Conservation (phyloP, 192 early-diverging fungal genomes). For the Pilaira anomala region DNA sequence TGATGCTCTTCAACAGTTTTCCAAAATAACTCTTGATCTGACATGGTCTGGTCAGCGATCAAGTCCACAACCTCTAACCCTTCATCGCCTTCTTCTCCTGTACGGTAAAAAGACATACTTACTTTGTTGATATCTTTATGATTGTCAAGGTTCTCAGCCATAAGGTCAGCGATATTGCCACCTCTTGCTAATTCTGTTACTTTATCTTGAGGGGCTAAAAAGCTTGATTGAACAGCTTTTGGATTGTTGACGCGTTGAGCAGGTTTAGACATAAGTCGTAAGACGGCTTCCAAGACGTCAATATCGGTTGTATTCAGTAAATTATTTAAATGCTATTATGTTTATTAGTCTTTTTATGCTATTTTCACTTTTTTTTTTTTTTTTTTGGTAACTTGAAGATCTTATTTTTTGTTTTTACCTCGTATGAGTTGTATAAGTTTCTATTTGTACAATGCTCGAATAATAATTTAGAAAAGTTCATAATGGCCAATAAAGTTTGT, state of each 20-base stretch:
- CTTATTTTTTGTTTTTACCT: no score
- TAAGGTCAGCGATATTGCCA: slow-evolving; percentile 25
- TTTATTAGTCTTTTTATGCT: slow-evolving; percentile 3
- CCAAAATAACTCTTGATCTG: slow-evolving; percentile 55
- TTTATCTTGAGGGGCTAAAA: slow-evolving; percentile 53
- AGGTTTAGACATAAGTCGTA: slow-evolving; percentile 79
- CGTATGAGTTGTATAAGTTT: slow-evolving; percentile 88
- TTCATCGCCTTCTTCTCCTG: not conserved
- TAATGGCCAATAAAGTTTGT: slow-evolving; percentile 56
- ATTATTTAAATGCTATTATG: slow-evolving; percentile 68
- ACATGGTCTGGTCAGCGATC: slow-evolving; percentile 2
- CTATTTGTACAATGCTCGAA: slow-evolving; percentile 95
- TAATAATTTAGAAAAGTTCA: slow-evolving; percentile 73
- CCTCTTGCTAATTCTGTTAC: slow-evolving; percentile 56
- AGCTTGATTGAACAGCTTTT: slow-evolving; percentile 54
- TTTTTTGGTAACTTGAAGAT: not conserved
- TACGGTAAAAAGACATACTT: slow-evolving; percentile 18
- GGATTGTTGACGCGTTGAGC: slow-evolving; percentile 89
- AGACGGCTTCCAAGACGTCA: slow-evolving; percentile 71
- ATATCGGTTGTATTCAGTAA: slow-evolving; percentile 75
- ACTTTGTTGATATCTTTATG: slow-evolving; percentile 23
- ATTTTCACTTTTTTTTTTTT: not conserved
- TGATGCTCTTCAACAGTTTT: slow-evolving; percentile 63
- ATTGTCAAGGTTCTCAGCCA: not conserved
- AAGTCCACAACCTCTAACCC: no score